Base-by-base conservation (phyloP, 2,329 filamentous ascomycete species). In the Venturia pyrina region DNA sequence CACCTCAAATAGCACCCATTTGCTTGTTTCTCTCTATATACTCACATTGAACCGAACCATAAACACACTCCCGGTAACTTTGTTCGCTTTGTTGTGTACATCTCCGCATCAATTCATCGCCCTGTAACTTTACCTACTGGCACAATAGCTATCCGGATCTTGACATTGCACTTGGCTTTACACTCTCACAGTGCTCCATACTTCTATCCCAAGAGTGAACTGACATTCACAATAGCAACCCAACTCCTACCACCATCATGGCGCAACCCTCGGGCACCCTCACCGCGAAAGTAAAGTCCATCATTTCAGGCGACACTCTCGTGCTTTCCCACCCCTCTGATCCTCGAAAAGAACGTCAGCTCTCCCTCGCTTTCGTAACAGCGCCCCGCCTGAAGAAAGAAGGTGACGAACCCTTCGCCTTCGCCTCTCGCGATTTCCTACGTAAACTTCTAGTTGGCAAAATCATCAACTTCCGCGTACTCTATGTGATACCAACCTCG, bases 401-500 rank as follows among this genome's bases (percentile, higher is more conserved):
- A 71, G 92, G 90, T 66, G 93, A 97, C 73, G 93, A 97, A 84
- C 87, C 89, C 46, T 96, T 89, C 74, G 92, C 91, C 67, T 99
- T 97, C 78, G 89, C 95, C 78, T 96, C 95, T 67, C 91, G 95
- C 74, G 95, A 99, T 78, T 95, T 90, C 76, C 85, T 99, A 68
- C 89, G 95, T 73, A 87, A 89, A 70, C 82, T 93, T 63, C 83
- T 89, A 50, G 89, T 98, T 66, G 93, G 93, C 74, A 96, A 96
- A 78, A 84, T 88, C 37, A 83, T 99, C 68, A 87, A 93, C 71
- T 96, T 93, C 81, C 86, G 87, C 67, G 83, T 96, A 56, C 83
- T 93, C 64, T 98, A 99, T 80, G 90, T 89, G 67, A 89, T 98
- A 67, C 92, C 93, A 19, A 89, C 87, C 65, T 84, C 83, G 68